A percentile compares a stretch with the other conserved stretches of the same genome.
phyloP scores from a whole-genome alignment of 345 rosid species.

The Erysimum cheiranthoides region DNA sequence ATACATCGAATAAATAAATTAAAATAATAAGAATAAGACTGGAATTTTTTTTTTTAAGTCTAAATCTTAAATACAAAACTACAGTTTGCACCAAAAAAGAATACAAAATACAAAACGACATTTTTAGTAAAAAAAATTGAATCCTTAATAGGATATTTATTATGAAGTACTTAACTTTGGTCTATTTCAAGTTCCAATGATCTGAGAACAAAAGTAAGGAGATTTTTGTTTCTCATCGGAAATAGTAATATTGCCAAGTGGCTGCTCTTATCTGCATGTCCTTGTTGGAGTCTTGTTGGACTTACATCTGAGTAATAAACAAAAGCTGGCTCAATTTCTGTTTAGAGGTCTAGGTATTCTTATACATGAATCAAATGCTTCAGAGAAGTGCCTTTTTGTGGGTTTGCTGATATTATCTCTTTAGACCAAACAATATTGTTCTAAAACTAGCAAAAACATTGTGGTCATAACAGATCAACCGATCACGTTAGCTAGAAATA shows the following conservation, averaged over 20 bases:
- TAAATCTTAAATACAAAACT: too few species aligned
- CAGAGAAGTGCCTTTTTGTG: neutral
- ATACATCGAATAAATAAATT: neutral
- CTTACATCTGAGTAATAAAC: conserved; percentile 22
- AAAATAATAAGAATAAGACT: neutral
- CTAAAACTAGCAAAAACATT: neutral
- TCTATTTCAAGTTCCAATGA: conserved; percentile 59
- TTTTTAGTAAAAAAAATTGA: neutral
- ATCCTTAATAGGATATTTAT: neutral
- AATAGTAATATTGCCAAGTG: conserved; percentile 43
- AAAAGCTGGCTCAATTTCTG: neutral
- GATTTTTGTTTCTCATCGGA: conserved; percentile 38
- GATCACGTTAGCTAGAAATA: conserved; percentile 23
- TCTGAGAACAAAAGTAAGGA: conserved; percentile 23
- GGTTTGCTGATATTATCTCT: conserved; percentile 1
- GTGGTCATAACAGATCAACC: conserved; percentile 5
- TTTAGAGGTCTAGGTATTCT: conserved; percentile 25
- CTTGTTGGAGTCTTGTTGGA: conserved; percentile 36
- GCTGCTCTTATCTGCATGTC: conserved; percentile 43
- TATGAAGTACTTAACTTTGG: conserved; percentile 32
- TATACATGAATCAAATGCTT: conserved; percentile 11
- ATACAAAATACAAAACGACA: neutral
- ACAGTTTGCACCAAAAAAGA: too few species aligned
- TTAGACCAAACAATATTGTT: neutral
- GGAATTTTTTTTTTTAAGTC: neutral